Base-by-base conservation (phyloP, 768 basidiomycete genomes). In the Tylopilus rubrobrunneus region DNA sequence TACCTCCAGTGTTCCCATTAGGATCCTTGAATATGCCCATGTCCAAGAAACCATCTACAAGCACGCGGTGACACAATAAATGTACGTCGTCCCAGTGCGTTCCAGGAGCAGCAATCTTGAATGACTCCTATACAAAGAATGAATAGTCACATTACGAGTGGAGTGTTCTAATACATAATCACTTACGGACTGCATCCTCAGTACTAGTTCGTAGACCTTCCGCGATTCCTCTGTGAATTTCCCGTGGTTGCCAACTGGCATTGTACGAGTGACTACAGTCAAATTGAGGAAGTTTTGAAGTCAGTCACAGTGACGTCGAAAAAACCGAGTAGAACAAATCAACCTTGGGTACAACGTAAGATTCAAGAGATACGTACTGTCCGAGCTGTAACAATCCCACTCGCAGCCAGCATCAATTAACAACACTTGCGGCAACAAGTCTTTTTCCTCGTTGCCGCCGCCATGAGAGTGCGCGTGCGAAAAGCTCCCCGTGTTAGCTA, bases 391-490 rank as follows among this genome's bases (percentile, higher is more conserved):
- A 61, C 78, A 78, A 17, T 75, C 66, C 85, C 84, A 95, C 72
- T 98, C 96, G 64, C 94, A 95, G 0, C 95, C 94, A 1, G 96
- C 96, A 62, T 98, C 96, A 57, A 96, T 94, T 31, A 96, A 80
- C 5, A 96, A 76, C 7, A 96, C 87, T 66, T 89, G 84, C 0
- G 86, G 85, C 31, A 72, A 59, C 46, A 86, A 59, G 15, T 77
- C 66, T 48, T 73, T 76, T n/a, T 34, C 46, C 10, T 46, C 39
- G 9, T 6, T 11, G 12, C 27, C 12, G 9, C 46, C 31, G 17
- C n/a, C 56, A 34, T 48, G 50, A 9, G 70, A 58, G 12, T 73
- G 65, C 8, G 66, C 69, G 37, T 76, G 73, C 4, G 76, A 71
- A 31, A 87, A 69, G 0, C 71, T 71, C 36, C 76, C 74, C 19